Evolutionary conservation across 371 early-diverging fungal species (phyloP).

Genomic region (Mucor piriformis): DNA sequence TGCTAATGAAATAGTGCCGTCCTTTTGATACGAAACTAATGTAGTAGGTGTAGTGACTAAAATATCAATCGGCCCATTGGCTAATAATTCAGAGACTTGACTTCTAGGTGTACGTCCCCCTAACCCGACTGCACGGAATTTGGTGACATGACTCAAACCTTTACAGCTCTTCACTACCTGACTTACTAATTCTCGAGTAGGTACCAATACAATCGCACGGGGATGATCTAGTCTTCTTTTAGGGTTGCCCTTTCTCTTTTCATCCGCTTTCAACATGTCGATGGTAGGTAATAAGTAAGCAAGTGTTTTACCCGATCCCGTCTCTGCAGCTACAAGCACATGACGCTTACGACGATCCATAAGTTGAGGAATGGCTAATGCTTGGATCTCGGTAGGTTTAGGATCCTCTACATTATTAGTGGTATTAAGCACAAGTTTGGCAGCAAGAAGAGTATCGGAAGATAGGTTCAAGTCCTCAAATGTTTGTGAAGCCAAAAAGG

Average conservation of each 20-base stretch:
- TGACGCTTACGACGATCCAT: constrained; percentile 58
- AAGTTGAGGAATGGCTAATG: constrained; percentile 82
- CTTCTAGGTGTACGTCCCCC: constrained; percentile 47
- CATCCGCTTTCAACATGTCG: constrained; percentile 71
- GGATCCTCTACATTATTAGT: constrained; percentile 37
- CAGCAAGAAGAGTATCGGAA: constrained; percentile 43
- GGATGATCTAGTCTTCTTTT: constrained; percentile 68
- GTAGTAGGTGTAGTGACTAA: constrained; percentile 82
- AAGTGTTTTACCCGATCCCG: constrained; percentile 99
- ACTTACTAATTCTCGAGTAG: constrained; percentile 90
- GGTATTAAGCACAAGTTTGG: constrained; percentile 39
- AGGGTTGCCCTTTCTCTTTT: constrained; percentile 51
- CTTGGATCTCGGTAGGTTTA: constrained; percentile 91
- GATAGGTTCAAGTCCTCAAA: constrained; percentile 66
- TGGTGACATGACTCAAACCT: constrained; percentile 68
- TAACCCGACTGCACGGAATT: constrained; percentile 70
- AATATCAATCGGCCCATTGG: constrained; percentile 73
- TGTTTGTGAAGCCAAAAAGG: constrained; percentile 43
- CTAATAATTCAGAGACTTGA: constrained; percentile 41
- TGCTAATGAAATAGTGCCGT: constrained; percentile 56
- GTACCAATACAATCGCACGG: constrained; percentile 92
- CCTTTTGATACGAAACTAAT: constrained; percentile 45
- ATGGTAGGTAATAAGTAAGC: constrained; percentile 93
- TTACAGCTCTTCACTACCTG: constrained; percentile 80
- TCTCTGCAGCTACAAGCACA: constrained; percentile 90